Evolutionary conservation across 2,329 filamentous ascomycete genomes (phyloP).

Genomic region (Ceratocystiopsis brevicomis): DNA sequence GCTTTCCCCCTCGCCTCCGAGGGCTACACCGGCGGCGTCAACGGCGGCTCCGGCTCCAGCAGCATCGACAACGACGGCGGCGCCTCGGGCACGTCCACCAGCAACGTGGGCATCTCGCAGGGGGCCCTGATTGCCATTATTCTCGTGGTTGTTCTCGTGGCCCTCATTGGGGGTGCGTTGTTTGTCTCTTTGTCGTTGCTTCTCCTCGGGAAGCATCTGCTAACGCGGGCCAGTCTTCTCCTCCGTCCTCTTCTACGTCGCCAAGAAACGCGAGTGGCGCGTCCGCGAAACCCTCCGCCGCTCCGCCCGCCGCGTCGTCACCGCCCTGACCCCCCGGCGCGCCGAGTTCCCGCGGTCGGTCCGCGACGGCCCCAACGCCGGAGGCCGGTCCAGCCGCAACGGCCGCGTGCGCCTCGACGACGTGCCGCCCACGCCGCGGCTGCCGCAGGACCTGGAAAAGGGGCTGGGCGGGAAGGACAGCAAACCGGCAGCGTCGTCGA

Average conservation of each 20-base stretch:
- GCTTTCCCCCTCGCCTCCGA: conserved; percentile 26
- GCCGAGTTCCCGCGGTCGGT: conserved; percentile 40
- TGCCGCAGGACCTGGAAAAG: conserved; percentile 41
- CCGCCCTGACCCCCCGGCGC: conserved; percentile 41
- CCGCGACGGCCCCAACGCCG: conserved; percentile 21
- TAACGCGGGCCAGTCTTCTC: conserved; percentile 31
- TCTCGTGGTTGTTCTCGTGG: conserved; percentile 46
- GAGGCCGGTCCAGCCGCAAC: conserved; percentile 12
- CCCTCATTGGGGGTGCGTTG: conserved; percentile 45
- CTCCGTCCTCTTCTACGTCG: conserved; percentile 54
- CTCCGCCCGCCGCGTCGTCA: conserved; percentile 44
- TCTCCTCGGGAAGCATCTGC: too few relatives aligned
- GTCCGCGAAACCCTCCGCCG: conserved; percentile 51
- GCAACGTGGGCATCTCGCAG: conserved; percentile 43
- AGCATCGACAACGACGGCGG: conserved; percentile 37
- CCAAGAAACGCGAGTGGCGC: conserved; percentile 74
- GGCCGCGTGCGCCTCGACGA: conserved; percentile 32
- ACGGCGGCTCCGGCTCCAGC: conserved; percentile 16
- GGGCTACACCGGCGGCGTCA: conserved; percentile 15
- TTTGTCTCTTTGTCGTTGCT: not conserved
- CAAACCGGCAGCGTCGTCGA: not conserved
- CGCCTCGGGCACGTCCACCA: conserved; percentile 42
- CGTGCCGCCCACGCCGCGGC: conserved; percentile 38
- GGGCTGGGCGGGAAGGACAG: conserved; percentile 20
- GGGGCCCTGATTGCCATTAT: conserved; percentile 59